Conservation (phyloP, 345 rosid species). For the Eucalyptus tenuipes region DNA sequence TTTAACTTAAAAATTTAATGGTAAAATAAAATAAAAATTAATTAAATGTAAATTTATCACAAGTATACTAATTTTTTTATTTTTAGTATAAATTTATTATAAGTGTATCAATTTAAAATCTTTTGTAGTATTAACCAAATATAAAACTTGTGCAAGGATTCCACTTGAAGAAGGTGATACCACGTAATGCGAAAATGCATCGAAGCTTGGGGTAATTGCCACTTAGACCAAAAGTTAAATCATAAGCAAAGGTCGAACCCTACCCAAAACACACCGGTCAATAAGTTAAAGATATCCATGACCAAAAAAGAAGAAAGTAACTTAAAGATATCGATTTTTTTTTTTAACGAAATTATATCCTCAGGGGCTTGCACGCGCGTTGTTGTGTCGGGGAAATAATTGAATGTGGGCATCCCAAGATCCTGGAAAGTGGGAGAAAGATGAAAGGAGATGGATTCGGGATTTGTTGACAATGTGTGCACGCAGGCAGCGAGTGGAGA, state of each 20-base stretch:
- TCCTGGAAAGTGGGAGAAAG: background rate
- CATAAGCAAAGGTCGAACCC: background rate
- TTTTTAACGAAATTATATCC: too few relatives aligned
- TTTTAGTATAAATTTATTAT: too few relatives aligned
- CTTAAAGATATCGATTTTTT: background rate
- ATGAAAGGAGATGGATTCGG: too few relatives aligned
- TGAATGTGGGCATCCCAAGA: background rate
- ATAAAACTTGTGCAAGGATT: background rate
- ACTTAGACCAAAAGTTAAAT: too few relatives aligned
- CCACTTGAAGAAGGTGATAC: background rate
- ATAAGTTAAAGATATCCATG: background rate
- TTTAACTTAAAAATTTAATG: rapidly evolving
- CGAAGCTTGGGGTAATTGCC: background rate
- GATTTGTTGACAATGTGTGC: background rate
- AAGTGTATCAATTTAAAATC: rapidly evolving
- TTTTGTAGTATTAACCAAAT: too few relatives aligned
- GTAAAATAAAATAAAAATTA: too few relatives aligned
- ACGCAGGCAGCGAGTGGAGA: background rate
- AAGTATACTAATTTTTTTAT: too few relatives aligned
- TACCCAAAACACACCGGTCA: background rate
- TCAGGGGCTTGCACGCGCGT: background rate
- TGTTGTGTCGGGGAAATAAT: background rate
- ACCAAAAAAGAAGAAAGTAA: too few relatives aligned
- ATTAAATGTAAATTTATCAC: rapidly evolving
- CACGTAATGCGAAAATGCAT: too few relatives aligned